Conservation (phyloP, 164 flowering plant genomes). For the Kingdonia uniflora region DNA sequence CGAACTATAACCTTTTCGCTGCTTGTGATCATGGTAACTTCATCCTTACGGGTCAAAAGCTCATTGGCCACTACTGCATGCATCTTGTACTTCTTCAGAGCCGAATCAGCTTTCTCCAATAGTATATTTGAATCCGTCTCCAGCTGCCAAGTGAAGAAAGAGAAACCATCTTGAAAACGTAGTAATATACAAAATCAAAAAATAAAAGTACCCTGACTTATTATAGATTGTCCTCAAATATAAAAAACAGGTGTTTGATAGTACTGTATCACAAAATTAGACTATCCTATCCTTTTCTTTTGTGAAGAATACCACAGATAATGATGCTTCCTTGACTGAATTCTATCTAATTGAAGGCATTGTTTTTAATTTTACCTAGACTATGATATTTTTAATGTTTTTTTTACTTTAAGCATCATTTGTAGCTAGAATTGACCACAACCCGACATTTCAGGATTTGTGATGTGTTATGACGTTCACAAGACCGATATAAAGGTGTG, state of each 20-base stretch:
- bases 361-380: not conserved
- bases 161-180: not conserved
- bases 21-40: conserved; percentile 52
- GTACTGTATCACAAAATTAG: too few species aligned
- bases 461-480: too few species aligned
- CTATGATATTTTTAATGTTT: too few species aligned
- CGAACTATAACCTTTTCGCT: conserved; percentile 35
- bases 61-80: conserved; percentile 89
- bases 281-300: too few species aligned
- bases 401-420: too few species aligned
- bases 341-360: too few species aligned
- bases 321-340: too few species aligned
- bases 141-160: conserved; percentile 37
- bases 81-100: conserved; percentile 68
- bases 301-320: not conserved
- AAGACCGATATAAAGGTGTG: too few species aligned
- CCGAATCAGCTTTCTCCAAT: conserved; percentile 67
- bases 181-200: not conserved
- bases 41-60: conserved; percentile 72
- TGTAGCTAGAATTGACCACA: too few species aligned
- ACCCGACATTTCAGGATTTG: too few species aligned
- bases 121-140: conserved; percentile 82
- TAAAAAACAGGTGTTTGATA: too few species aligned
- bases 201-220: not conserved
- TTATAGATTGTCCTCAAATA: too few species aligned